Evolutionary conservation across 768 basidiomycete genomes (phyloP).

Genomic region (Mycena polygramma): DNA sequence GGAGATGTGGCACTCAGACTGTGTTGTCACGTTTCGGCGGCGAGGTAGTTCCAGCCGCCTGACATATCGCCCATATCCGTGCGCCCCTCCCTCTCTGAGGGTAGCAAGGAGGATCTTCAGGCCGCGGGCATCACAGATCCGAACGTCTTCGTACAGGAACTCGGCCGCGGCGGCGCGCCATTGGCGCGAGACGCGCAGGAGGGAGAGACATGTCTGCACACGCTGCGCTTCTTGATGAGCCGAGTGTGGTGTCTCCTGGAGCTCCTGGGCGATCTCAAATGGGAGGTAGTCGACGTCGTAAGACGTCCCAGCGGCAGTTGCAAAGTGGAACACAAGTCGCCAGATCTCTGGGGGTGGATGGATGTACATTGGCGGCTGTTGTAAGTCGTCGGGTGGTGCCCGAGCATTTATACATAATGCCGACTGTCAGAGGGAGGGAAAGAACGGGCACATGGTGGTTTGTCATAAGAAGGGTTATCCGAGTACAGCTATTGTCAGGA

Average conservation of each 20-base stretch:
- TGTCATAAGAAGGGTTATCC: no score
- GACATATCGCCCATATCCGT: conserved; percentile 6
- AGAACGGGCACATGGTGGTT: no score
- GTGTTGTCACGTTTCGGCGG: no score
- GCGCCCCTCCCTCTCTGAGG: conserved; percentile 16
- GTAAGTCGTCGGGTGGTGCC: no score
- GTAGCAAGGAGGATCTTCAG: conserved; percentile 21
- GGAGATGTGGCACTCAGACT: no score
- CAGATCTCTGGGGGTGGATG: conserved; percentile 31
- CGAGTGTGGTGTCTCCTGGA: conserved; percentile 15
- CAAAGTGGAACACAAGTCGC: conserved; percentile 26
- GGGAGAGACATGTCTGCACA: conserved; percentile 22
- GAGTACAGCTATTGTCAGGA: no score
- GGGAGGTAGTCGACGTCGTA: conserved; percentile 24
- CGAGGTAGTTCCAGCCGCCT: no score
- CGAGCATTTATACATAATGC: no score
- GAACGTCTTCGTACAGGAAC: conserved; percentile 32
- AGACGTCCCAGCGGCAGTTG: neutral
- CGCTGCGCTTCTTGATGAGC: conserved; percentile 5
- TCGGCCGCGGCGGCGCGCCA: conserved; percentile 25
- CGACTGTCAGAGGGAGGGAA: no score
- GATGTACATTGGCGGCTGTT: neutral
- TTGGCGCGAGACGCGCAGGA: conserved; percentile 20
- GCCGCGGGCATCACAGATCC: conserved; percentile 15
- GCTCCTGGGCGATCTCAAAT: conserved; percentile 29